Evolutionary conservation across 2,329 filamentous ascomycete species (phyloP).

Genomic region (Phoma sp.): DNA sequence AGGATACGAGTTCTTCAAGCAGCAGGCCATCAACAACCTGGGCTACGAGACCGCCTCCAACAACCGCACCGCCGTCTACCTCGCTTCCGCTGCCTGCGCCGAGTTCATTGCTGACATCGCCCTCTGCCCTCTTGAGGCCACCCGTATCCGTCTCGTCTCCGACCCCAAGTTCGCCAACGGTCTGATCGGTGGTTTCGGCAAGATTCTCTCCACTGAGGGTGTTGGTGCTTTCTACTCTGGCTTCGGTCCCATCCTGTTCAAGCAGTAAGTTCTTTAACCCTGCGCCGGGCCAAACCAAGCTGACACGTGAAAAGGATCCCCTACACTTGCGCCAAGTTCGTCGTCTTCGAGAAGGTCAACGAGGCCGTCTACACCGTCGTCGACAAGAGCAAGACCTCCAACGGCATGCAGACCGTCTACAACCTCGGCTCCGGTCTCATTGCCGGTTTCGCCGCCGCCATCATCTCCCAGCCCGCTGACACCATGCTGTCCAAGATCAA

Average conservation of each 20-base stretch:
- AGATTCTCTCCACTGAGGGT: slow-evolving; percentile 85
- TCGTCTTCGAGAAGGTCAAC: slow-evolving; percentile 88
- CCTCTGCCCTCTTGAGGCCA: slow-evolving; percentile 90
- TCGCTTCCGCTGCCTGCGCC: slow-evolving; percentile 67
- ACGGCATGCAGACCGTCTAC: slow-evolving; percentile 75
- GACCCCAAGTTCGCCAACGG: slow-evolving; percentile 85
- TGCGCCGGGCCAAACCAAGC: background rate
- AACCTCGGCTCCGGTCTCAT: slow-evolving; percentile 87
- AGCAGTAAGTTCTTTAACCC: slow-evolving; percentile 44
- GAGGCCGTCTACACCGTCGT: slow-evolving; percentile 73
- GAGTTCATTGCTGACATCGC: slow-evolving; percentile 79
- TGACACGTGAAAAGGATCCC: slow-evolving; percentile 68
- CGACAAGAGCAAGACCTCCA: slow-evolving; percentile 75
- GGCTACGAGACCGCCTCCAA: slow-evolving; percentile 73
- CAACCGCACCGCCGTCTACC: slow-evolving; percentile 84
- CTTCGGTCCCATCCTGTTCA: slow-evolving; percentile 69
- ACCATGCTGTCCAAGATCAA: slow-evolving; percentile 97
- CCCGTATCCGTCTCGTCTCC: slow-evolving; percentile 91
- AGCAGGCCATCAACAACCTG: slow-evolving; percentile 81
- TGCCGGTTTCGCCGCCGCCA: slow-evolving; percentile 84
- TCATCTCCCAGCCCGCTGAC: slow-evolving; percentile 89
- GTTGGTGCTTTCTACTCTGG: slow-evolving; percentile 87
- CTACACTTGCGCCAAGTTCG: slow-evolving; percentile 96
- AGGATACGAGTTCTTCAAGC: slow-evolving; percentile 96
- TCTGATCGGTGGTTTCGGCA: slow-evolving; percentile 78